phyloP scores from a whole-genome alignment of 345 rosid genomes.

The Salix koriyanagi region DNA sequence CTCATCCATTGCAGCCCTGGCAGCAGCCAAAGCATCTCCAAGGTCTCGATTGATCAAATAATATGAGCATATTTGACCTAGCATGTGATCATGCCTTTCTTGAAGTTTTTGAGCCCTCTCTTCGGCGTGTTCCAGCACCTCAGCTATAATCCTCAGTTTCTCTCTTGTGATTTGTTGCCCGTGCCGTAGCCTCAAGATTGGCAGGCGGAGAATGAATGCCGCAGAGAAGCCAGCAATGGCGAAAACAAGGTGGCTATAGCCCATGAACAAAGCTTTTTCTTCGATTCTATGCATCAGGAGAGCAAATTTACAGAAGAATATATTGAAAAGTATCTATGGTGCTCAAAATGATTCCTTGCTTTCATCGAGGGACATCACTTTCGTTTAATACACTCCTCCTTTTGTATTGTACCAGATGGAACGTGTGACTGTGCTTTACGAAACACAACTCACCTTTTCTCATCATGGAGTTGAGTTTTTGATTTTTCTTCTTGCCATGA shows the following conservation, averaged over 20 bases:
- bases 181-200: conserved; percentile 35
- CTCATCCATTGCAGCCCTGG: conserved; percentile 46
- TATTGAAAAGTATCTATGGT: not conserved
- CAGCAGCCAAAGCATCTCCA: conserved; percentile 38
- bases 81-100: conserved; percentile 57
- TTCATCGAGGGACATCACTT: not conserved
- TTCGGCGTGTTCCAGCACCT: conserved; percentile 50
- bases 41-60: conserved; percentile 47
- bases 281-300: not conserved
- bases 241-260: conserved; percentile 21
- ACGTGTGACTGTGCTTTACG: too few species aligned
- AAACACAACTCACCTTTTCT: too few species aligned
- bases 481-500: too few species aligned
- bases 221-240: conserved; percentile 48
- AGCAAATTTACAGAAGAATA: not conserved
- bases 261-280: conserved; percentile 14
- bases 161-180: conserved; percentile 24
- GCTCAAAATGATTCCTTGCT: conserved; percentile 2
- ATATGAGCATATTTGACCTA: conserved; percentile 37
- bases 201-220: conserved; percentile 30
- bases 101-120: conserved; percentile 41
- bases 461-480: too few species aligned
- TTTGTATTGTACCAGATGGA: too few species aligned
- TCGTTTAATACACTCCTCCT: not conserved
- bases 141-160: conserved; percentile 45